phyloP scores from a whole-genome alignment of 345 rosid species.

The Eucalyptus sideroxylon region DNA sequence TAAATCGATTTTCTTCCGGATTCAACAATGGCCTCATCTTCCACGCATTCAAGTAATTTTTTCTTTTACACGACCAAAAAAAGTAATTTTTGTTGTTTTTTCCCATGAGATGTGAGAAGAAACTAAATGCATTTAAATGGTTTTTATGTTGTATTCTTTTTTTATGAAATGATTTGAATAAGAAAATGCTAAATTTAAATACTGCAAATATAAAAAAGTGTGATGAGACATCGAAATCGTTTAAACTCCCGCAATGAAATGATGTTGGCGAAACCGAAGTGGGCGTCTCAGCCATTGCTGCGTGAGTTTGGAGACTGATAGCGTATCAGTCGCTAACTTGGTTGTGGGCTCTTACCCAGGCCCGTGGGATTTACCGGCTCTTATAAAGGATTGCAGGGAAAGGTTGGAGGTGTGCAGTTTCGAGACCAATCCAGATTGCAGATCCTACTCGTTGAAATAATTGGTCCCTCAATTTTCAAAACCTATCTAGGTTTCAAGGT shows the following conservation, averaged over 20 bases:
- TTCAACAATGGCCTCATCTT: neutral
- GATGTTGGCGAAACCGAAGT: neutral
- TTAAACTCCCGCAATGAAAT: too few species aligned
- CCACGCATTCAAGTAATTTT: neutral
- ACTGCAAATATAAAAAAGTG: neutral
- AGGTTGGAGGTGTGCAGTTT: neutral
- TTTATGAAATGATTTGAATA: neutral
- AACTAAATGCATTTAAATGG: neutral
- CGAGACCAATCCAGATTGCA: neutral
- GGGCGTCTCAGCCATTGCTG: neutral
- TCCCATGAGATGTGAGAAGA: neutral
- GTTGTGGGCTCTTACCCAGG: neutral
- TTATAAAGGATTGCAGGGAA: neutral
- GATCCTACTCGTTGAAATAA: too few species aligned
- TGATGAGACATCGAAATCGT: neutral
- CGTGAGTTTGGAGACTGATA: neutral
- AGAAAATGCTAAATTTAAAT: neutral
- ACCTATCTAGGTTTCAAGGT: too few species aligned
- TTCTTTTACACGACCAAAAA: too few species aligned
- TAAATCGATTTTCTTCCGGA: neutral
- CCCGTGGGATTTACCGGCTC: neutral
- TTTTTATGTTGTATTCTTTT: neutral
- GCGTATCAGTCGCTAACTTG: neutral
- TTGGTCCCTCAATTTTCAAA: neutral
- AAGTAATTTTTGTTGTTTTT: neutral